phyloP scores from a whole-genome alignment of 257 asterid species.

The Jacaranda copaia region DNA sequence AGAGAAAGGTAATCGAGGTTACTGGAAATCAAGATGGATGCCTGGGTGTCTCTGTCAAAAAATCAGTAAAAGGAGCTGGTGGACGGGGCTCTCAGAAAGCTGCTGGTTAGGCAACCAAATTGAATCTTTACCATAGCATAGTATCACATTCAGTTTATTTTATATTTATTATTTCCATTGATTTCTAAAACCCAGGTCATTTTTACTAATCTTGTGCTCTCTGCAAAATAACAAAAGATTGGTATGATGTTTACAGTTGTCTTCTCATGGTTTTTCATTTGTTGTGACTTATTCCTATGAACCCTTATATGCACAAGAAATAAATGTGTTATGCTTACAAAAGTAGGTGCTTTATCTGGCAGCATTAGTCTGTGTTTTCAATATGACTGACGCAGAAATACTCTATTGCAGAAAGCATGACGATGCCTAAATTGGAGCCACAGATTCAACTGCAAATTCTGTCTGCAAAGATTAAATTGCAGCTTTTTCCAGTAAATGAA shows the following conservation, averaged over 20 bases:
- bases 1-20: slow-evolving; percentile 48
- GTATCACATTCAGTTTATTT: slow-evolving; percentile 19
- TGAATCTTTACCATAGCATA: not conserved
- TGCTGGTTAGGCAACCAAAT: slow-evolving; percentile 42
- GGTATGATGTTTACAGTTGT: no score
- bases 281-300: no score
- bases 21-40: slow-evolving; percentile 42
- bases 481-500: slow-evolving; percentile 80
- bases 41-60: slow-evolving; percentile 34
- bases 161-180: slow-evolving; percentile 8
- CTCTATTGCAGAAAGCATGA: slow-evolving; percentile 39
- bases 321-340: slow-evolving; percentile 7
- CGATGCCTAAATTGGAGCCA: slow-evolving; percentile 39
- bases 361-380: slow-evolving; percentile 10
- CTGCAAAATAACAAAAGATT: no score
- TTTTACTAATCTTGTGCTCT: not conserved
- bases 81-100: slow-evolving; percentile 33
- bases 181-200: not conserved
- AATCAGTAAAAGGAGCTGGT: no score
- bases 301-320: not conserved
- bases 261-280: no score
- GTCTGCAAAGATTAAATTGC: slow-evolving; percentile 75
- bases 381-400: slow-evolving; percentile 22
- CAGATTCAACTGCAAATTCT: slow-evolving; percentile 45
- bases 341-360: slow-evolving; percentile 15